Conservation (phyloP, 345 rosid species). For the Sonneratia caseolaris region DNA sequence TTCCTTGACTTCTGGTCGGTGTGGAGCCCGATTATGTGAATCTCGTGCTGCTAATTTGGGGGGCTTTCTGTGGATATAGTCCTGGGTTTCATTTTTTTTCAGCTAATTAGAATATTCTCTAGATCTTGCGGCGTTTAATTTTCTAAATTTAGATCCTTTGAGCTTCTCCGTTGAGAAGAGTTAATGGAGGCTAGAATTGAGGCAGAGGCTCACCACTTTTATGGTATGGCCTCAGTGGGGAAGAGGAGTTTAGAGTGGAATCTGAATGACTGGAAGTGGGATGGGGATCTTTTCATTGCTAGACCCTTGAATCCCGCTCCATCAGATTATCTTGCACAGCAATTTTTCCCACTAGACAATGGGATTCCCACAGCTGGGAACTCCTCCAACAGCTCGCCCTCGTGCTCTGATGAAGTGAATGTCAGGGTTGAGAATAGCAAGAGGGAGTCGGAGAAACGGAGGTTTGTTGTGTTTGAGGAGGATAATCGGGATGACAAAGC, state of each 20-base stretch:
- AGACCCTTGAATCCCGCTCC: conserved; percentile 46
- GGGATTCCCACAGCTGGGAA: conserved; percentile 35
- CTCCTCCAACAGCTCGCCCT: conserved; percentile 74
- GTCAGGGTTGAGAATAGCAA: conserved; percentile 32
- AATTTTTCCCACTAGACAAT: conserved; percentile 42
- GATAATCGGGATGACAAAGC: conserved; percentile 34
- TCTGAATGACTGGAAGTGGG: conserved; percentile 98
- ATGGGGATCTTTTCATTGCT: conserved; percentile 89
- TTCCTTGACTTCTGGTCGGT: conserved; percentile 58
- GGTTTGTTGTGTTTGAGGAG: conserved; percentile 55
- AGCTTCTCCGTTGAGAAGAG: not conserved
- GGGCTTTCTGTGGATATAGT: conserved; percentile 14
- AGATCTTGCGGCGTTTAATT: conserved; percentile 14
- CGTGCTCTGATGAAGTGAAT: conserved; percentile 77
- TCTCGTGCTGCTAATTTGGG: not conserved
- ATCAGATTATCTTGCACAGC: conserved; percentile 31
- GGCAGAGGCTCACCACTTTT: conserved; percentile 31
- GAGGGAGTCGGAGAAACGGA: conserved; percentile 65
- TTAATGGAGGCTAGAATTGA: conserved; percentile 67
- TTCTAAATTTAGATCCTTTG: conserved; percentile 11
- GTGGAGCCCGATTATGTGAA: conserved; percentile 48
- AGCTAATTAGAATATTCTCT: not conserved
- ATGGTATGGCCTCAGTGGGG: conserved; percentile 46
- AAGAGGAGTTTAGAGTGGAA: conserved; percentile 76
- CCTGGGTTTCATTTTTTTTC: no score